Evolutionary conservation across 2,329 filamentous ascomycete species (phyloP).

Genomic region (Onygenales sp.): DNA sequence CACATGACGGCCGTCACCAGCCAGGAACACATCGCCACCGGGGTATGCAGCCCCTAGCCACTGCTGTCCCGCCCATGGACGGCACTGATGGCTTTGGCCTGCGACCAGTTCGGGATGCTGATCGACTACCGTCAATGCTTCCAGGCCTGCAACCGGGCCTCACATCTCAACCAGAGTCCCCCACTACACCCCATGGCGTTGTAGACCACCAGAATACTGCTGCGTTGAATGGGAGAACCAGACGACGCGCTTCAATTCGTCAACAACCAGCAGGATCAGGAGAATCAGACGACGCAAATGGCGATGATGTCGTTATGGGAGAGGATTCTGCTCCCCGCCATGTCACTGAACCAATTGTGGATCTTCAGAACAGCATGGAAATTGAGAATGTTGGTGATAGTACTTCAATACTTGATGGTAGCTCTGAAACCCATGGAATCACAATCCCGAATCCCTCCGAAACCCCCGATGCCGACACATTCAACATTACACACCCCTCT

Average conservation of each 20-base stretch:
- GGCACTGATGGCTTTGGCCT: constrained; percentile 61
- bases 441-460: constrained; percentile 72
- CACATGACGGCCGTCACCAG: constrained; percentile 29
- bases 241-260: constrained; percentile 73
- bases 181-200: constrained; percentile 70
- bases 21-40: constrained; percentile 43
- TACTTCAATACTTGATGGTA: constrained; percentile 64
- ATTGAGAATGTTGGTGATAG: constrained; percentile 82
- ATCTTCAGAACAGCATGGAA: constrained; percentile 71
- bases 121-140: constrained; percentile 75
- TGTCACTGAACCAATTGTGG: constrained; percentile 60
- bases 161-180: constrained; percentile 83
- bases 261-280: constrained; percentile 82
- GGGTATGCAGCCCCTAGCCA: constrained; percentile 56
- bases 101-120: constrained; percentile 68
- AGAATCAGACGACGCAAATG: constrained; percentile 76
- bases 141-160: constrained; percentile 59
- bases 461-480: constrained; percentile 77
- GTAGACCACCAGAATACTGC: constrained; percentile 48
- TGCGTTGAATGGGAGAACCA: constrained; percentile 47
- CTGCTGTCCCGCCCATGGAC: constrained; percentile 59
- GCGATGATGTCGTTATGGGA: constrained; percentile 68
- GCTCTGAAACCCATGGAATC: constrained; percentile 61
- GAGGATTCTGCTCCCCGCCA: constrained; percentile 46
- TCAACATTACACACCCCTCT: constrained; percentile 84